Evolutionary conservation across 331 rosid genomes (phyloP), one percentile per base, ranked within the genome.

Genomic region (Erythrophleum ivorense): DNA sequence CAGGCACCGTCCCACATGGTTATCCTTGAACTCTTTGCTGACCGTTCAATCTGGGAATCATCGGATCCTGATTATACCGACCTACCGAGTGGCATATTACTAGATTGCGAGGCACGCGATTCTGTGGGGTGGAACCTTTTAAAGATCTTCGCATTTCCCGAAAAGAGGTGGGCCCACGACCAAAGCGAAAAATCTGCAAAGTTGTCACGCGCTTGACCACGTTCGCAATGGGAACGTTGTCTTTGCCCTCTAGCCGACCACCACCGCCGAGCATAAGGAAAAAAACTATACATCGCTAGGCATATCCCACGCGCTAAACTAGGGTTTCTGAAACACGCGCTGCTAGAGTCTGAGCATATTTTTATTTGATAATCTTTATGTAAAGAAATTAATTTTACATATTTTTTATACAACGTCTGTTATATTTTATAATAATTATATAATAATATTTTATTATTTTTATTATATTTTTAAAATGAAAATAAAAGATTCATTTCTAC

Each of bases 31-130:
- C 0, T 6, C 1, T 2, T 0, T 9, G 7, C 2, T 4, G 19
- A n/a, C 70, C 85, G 77, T 43, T 18, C 12, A 73, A 76, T 82
- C 54, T n/a, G 18, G 41, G 43, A 33, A 68, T 68, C 84, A 58
- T 84, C 49, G 84, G 87, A 84, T 84, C 41, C 84, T 24, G 41
- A 62, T 12, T 7, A 73, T 6, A 46, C 49, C 34, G 29, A 24
- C 29, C 29, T 24, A 4, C 4, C 40, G 7, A 14, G 71, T 6
- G 59, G 76, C 41, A 49, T 49, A 72, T 85, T 55, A 5, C 36
- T 33, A 72, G 46, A 41, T 40, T 74, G 50, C 18, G 55, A 77
- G 68, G 69, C 82, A 83, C 83, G 76, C 77, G 33, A 74, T 71
- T 77, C 75, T 4, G 66, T 24, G 49, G 49, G 71, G n/a, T 8